Evolutionary conservation across 768 basidiomycete species (phyloP), one percentile per base, ranked within the genome.

Genomic region (Suillus sp.): DNA sequence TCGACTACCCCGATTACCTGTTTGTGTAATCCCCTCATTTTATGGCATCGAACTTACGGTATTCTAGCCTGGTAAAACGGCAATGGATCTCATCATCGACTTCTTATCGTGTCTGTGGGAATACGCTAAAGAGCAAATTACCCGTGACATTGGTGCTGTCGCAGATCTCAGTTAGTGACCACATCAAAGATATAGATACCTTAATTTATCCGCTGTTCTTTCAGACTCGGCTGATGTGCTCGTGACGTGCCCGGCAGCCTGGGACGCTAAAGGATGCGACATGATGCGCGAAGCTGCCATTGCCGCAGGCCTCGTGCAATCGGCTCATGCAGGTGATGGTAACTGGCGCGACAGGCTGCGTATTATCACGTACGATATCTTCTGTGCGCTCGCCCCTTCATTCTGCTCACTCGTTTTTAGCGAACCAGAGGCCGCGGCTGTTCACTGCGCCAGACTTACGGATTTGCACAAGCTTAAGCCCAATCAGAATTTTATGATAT

Each of bases 401-500:
- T 61, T 30, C 25, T 35, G 63, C 63, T 69, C 47, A 14, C 34
- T 40, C 68, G 65, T 67, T 35, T 68, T 64, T 67, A 86, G 84
- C 25, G 86, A 86, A 65, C 84, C 86, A 34, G 93, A 95, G 75
- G 93, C 94, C 1, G 93, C 93, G n/a, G 94, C 94, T 9, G 90
- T 95, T 10, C 93, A 96, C 64, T 94, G 92, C 64, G 92, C 90
- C 3, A 86, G 90, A 64, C 79, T 95, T 59, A 91, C 91, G 35
- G 86, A 90, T 64, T 78, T 95, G 3, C 91, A 94, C 74, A 87
- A 88, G 67, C 78, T 95, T 60, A 87, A 85, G 58, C 84, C 91
- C 0, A 89, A 88, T 25, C 92, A 95, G 70, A 92, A 87, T 66
- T 95, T 95, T 72, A 88, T 95, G 74, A 91, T 96, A n/a, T 93